These are phyloP conservation scores for Eruca vesicaria DNA, from an alignment of 441 rosid species.

Conservation along the genomic window DNA sequence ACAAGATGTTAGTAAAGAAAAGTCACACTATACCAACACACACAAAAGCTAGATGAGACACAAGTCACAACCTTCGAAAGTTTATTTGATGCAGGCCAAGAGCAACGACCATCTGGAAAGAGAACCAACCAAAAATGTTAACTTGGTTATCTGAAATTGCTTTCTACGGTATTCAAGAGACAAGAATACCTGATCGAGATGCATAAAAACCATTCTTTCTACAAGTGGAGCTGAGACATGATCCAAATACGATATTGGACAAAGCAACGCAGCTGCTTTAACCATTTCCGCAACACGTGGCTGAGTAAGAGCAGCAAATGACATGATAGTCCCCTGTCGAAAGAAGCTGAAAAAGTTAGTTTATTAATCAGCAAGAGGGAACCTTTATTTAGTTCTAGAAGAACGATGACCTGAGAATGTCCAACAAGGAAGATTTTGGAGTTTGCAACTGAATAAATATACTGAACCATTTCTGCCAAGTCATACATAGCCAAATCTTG, in stretches of 20 bases:
- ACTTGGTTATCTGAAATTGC: slow-evolving; percentile 10
- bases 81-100: slow-evolving; percentile 87
- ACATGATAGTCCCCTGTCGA: slow-evolving; percentile 82
- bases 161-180: slow-evolving; percentile 7
- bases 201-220: slow-evolving; percentile 75
- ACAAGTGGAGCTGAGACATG: slow-evolving; percentile 81
- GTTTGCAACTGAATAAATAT: slow-evolving; percentile 48
- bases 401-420: slow-evolving; percentile 79
- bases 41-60: background rate
- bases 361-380: background rate
- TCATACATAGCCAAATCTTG: slow-evolving; percentile 86
- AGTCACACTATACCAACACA: background rate
- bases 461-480: slow-evolving; percentile 66
- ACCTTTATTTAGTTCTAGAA: background rate
- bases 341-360: slow-evolving; percentile 1
- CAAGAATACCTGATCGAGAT: slow-evolving; percentile 78
- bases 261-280: slow-evolving; percentile 89
- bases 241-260: slow-evolving; percentile 85
- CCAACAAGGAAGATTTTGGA: slow-evolving; percentile 81
- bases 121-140: slow-evolving; percentile 17
- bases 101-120: slow-evolving; percentile 61
- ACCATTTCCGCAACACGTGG: slow-evolving; percentile 70
- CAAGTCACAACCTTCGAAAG: slow-evolving; percentile 66
- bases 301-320: slow-evolving; percentile 84
- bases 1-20: slow-evolving; percentile 7